Conservation (phyloP, 2,329 filamentous ascomycete genomes). For the Aspergillus uvarum region DNA sequence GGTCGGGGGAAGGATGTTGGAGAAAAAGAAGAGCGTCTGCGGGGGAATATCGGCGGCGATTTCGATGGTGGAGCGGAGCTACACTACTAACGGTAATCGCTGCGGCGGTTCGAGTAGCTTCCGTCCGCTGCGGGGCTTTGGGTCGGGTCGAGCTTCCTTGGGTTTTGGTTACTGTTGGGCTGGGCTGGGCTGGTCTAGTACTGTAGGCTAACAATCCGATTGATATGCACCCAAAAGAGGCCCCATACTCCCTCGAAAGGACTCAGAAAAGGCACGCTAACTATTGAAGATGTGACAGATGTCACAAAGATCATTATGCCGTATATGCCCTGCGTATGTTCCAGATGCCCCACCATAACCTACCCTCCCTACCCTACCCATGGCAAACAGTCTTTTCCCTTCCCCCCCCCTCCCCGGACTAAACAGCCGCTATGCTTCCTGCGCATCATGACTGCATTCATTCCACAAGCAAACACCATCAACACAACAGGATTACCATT, state of each 20-base stretch:
- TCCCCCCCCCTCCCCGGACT: too few species aligned
- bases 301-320: not conserved
- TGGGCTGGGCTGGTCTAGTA: too few species aligned
- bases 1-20: not conserved
- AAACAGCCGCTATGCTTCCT: not conserved
- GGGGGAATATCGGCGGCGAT: not conserved
- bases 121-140: slow-evolving; percentile 4
- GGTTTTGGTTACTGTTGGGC: too few species aligned
- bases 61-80: not conserved
- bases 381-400: not conserved
- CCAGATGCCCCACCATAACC: not conserved
- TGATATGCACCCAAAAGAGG: too few species aligned
- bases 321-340: not conserved
- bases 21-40: not conserved
- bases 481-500: not conserved
- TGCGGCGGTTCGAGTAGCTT: slow-evolving; percentile 1
- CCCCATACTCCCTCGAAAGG: too few species aligned
- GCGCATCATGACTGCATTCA: not conserved
- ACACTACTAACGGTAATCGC: too few species aligned
- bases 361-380: not conserved
- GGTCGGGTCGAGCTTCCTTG: not conserved
- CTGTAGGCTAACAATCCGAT: too few species aligned
- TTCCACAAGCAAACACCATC: not conserved
- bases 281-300: not conserved
- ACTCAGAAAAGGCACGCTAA: too few species aligned